Conservation (phyloP, 1,284 basidiomycete genomes). For the Rhodotorula mucilaginosa region DNA sequence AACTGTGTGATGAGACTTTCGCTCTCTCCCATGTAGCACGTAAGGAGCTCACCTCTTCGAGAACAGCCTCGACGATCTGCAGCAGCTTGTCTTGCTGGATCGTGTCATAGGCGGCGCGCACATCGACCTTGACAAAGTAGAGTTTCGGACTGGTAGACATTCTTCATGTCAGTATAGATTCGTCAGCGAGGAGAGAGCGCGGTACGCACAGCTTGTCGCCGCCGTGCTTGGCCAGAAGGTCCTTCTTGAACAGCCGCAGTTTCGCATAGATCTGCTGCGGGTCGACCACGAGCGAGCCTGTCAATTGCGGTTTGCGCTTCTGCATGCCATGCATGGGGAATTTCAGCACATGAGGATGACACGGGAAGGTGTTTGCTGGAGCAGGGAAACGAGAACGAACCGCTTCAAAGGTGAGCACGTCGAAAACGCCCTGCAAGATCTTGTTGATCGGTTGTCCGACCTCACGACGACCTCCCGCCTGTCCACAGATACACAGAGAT, state of each 20-base stretch:
- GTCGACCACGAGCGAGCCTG: slow-evolving; percentile 80
- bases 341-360: too few species aligned
- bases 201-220: slow-evolving; percentile 59
- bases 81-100: slow-evolving; percentile 87
- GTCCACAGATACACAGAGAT: neutral
- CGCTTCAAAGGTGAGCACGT: slow-evolving; percentile 81
- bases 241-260: slow-evolving; percentile 67
- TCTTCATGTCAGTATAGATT: too few species aligned
- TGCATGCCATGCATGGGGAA: slow-evolving; percentile 46
- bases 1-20: neutral
- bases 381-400: slow-evolving; percentile 49
- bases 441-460: slow-evolving; percentile 73
- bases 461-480: slow-evolving; percentile 19
- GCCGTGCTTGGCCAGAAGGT: slow-evolving; percentile 53
- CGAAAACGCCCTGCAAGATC: slow-evolving; percentile 75
- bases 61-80: slow-evolving; percentile 67
- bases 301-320: slow-evolving; percentile 62
- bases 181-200: neutral
- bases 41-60: slow-evolving; percentile 64
- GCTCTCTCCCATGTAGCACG: rapidly evolving
- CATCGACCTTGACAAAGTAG: slow-evolving; percentile 95
- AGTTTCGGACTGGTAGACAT: slow-evolving; percentile 64
- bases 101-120: slow-evolving; percentile 92
- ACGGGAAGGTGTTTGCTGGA: too few species aligned
- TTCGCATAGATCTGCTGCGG: slow-evolving; percentile 74